A percentile compares a stretch with the other conserved stretches of the same genome.
Conservation (phyloP, 2,329 filamentous ascomycete genomes). For the Penicillium hesseltinei region DNA sequence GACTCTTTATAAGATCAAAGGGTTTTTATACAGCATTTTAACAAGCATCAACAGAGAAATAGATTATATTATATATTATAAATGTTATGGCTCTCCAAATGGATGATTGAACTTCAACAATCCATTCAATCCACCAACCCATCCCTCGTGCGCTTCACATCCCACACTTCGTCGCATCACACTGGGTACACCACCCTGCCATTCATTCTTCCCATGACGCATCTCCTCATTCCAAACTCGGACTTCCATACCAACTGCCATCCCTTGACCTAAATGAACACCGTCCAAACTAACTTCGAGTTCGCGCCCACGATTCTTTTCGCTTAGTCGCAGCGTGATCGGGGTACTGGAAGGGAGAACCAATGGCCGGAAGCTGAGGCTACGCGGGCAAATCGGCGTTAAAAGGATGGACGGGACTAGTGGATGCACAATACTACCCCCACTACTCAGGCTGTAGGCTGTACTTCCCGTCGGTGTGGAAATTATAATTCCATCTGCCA, state of each 20-base stretch:
- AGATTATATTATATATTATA: not conserved
- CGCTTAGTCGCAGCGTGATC: constrained; percentile 76
- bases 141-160: constrained; percentile 72
- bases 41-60: no score
- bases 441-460: constrained; percentile 89
- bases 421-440: constrained; percentile 91
- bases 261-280: constrained; percentile 62
- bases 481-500: constrained; percentile 92
- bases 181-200: constrained; percentile 83
- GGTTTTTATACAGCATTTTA: no score
- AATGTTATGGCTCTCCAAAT: constrained; percentile 65
- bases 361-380: constrained; percentile 85
- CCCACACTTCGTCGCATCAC: constrained; percentile 67
- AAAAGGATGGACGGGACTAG: constrained; percentile 83
- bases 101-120: constrained; percentile 97
- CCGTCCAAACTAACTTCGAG: constrained; percentile 79
- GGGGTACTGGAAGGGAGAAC: constrained; percentile 84
- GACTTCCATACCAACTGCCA: constrained; percentile 76
- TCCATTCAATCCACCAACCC: constrained; percentile 92
- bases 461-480: constrained; percentile 93
- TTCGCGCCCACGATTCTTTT: constrained; percentile 73
- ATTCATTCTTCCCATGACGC: constrained; percentile 50
- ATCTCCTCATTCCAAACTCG: constrained; percentile 85
- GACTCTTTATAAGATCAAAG: no score
- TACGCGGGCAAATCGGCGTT: constrained; percentile 91